Evolutionary conservation across 2,329 filamentous ascomycete species (phyloP).

Genomic region (Penicillium freii): DNA sequence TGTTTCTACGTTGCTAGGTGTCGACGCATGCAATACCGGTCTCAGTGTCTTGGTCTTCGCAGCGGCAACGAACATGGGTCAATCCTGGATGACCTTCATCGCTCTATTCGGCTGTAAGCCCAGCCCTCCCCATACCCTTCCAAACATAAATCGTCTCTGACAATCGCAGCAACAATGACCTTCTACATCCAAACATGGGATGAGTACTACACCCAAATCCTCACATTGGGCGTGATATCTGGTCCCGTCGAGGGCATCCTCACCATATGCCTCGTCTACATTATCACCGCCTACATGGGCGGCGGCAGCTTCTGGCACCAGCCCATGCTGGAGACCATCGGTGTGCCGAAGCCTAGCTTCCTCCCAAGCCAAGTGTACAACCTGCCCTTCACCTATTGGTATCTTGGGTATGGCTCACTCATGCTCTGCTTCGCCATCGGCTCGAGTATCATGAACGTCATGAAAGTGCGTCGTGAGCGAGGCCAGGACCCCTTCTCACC

Average conservation of each 20-base stretch:
- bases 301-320: slow-evolving; percentile 93
- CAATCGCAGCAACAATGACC: slow-evolving; percentile 68
- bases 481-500: slow-evolving; percentile 65
- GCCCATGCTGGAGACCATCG: slow-evolving; percentile 69
- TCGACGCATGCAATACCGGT: slow-evolving; percentile 95
- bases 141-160: slow-evolving; percentile 8
- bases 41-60: slow-evolving; percentile 91
- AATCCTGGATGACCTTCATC: slow-evolving; percentile 84
- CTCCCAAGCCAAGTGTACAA: slow-evolving; percentile 73
- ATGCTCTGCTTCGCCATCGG: slow-evolving; percentile 83
- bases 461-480: slow-evolving; percentile 71
- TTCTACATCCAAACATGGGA: slow-evolving; percentile 99
- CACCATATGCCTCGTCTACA: slow-evolving; percentile 77
- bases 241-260: slow-evolving; percentile 94
- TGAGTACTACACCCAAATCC: slow-evolving; percentile 95
- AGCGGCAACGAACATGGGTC: slow-evolving; percentile 86
- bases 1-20: slow-evolving; percentile 46
- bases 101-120: slow-evolving; percentile 75
- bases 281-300: slow-evolving; percentile 77
- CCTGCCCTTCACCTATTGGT: slow-evolving; percentile 87
- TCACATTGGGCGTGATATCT: slow-evolving; percentile 87
- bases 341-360: slow-evolving; percentile 60
- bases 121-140: not conserved
- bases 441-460: slow-evolving; percentile 72
- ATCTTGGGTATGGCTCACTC: slow-evolving; percentile 78